Conservation (phyloP, 768 basidiomycete genomes). For the Suillus placidus region DNA sequence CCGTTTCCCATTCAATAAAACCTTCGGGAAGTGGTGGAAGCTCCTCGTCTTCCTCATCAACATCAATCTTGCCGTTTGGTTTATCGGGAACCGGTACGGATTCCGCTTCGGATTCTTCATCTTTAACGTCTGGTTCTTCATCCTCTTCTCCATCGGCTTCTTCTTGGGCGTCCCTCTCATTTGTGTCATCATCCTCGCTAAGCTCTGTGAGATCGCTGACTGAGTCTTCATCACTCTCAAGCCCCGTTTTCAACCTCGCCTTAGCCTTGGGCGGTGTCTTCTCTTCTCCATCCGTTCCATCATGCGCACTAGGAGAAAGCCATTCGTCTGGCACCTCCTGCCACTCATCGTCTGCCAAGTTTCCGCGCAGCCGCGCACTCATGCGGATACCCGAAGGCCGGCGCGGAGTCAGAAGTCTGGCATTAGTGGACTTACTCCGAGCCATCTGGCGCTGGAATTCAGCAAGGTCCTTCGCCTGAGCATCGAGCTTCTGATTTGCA, state of each 20-base stretch:
- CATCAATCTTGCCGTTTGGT: background rate
- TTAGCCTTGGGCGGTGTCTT: slow-evolving; percentile 20
- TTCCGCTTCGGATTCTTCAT: slow-evolving; percentile 27
- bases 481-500: slow-evolving; percentile 69
- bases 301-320: slow-evolving; percentile 35
- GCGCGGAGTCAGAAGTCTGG: slow-evolving; percentile 27
- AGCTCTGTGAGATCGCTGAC: slow-evolving; percentile 78
- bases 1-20: slow-evolving; percentile 92
- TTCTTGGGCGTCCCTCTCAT: slow-evolving; percentile 19
- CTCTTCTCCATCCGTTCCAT: slow-evolving; percentile 19
- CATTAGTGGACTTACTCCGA: slow-evolving; percentile 13
- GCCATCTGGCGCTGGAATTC: slow-evolving; percentile 55
- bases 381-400: slow-evolving; percentile 57
- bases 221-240: slow-evolving; percentile 64
- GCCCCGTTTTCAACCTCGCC: slow-evolving; percentile 47
- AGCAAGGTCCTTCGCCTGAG: slow-evolving; percentile 69
- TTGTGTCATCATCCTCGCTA: slow-evolving; percentile 47
- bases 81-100: background rate
- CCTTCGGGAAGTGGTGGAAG: slow-evolving; percentile 41
- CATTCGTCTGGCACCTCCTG: slow-evolving; percentile 80
- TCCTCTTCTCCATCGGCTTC: slow-evolving; percentile 20
- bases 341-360: slow-evolving; percentile 62
- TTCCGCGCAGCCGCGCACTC: slow-evolving; percentile 66
- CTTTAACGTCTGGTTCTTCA: slow-evolving; percentile 22
- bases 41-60: slow-evolving; percentile 12